These are phyloP conservation scores for Thelonectria discophora DNA, from an alignment of 2,329 filamentous ascomycete genomes.

Conservation along the genomic window DNA sequence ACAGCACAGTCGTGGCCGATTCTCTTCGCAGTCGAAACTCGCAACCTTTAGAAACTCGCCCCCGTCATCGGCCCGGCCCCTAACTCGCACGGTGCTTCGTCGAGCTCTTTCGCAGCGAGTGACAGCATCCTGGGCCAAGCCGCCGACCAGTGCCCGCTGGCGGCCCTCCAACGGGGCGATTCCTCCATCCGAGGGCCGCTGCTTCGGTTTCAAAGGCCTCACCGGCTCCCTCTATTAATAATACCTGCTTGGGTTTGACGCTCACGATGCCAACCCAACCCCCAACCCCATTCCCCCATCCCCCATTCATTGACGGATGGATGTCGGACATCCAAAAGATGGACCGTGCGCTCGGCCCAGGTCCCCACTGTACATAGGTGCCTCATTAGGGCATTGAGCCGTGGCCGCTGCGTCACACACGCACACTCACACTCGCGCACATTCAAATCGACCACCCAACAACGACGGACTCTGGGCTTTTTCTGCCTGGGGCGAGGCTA, in stretches of 20 bases:
- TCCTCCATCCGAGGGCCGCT: slow-evolving; percentile 10
- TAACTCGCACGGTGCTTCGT: too few relatives aligned
- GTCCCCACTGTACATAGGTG: slow-evolving; percentile 34
- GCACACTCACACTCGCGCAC: slow-evolving; percentile 35
- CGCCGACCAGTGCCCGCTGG: slow-evolving; percentile 4
- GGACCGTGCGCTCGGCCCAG: slow-evolving; percentile 35
- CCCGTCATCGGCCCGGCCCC: slow-evolving; percentile 11
- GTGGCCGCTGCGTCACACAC: slow-evolving; percentile 40
- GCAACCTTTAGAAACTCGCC: not conserved
- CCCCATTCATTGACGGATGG: not conserved
- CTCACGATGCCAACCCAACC: slow-evolving; percentile 18
- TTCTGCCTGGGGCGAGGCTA: slow-evolving; percentile 32
- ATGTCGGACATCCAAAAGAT: slow-evolving; percentile 18
- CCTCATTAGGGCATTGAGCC: slow-evolving; percentile 41
- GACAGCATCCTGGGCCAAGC: slow-evolving; percentile 1
- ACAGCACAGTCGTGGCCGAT: too few relatives aligned
- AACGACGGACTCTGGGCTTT: slow-evolving; percentile 34
- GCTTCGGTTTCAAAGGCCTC: slow-evolving; percentile 34
- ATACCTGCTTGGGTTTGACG: slow-evolving; percentile 34
- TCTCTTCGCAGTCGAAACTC: too few relatives aligned
- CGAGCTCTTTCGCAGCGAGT: not conserved
- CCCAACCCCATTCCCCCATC: not conserved
- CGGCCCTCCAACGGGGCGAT: slow-evolving; percentile 1
- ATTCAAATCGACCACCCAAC: slow-evolving; percentile 27
- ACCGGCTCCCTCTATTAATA: slow-evolving; percentile 36